phyloP scores from a whole-genome alignment of 2,329 filamentous ascomycete species.

The Hymenoscyphus scutula region DNA sequence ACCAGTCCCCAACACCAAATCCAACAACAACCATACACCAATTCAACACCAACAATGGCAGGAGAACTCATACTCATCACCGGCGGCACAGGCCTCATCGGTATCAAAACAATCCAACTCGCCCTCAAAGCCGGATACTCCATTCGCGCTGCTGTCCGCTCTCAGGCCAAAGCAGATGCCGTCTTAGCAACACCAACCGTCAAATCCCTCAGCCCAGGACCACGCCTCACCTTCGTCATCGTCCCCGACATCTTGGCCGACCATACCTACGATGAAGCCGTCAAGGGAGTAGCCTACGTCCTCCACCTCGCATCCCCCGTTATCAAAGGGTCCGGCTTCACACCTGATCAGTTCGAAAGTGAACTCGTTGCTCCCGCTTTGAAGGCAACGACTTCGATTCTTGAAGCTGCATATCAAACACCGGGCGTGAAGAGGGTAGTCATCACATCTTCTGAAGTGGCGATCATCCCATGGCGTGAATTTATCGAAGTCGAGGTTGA shows the following conservation, averaged over 20 bases:
- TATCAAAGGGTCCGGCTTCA: constrained; percentile 27
- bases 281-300: constrained; percentile 41
- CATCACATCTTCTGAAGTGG: constrained; percentile 43
- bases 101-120: constrained; percentile 46
- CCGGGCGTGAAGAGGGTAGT: constrained; percentile 42
- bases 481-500: constrained; percentile 27
- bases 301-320: constrained; percentile 33
- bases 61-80: constrained; percentile 29
- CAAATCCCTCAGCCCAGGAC: constrained; percentile 39
- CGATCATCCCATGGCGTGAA: constrained; percentile 41
- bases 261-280: constrained; percentile 42
- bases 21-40: no score
- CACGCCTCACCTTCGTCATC: constrained; percentile 33
- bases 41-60: constrained; percentile 13
- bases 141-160: constrained; percentile 47
- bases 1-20: no score
- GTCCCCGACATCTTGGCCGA: constrained; percentile 40
- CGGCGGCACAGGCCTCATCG: constrained; percentile 49
- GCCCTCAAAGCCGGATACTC: constrained; percentile 37
- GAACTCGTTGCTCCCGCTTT: constrained; percentile 38
- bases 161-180: constrained; percentile 43
- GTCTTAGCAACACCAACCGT: constrained; percentile 35
- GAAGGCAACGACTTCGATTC: constrained; percentile 39
- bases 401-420: constrained; percentile 39
- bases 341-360: constrained; percentile 47